phyloP scores from a whole-genome alignment of 495 filamentous ascomycete species.

The Astrothelium subdiscretum region DNA sequence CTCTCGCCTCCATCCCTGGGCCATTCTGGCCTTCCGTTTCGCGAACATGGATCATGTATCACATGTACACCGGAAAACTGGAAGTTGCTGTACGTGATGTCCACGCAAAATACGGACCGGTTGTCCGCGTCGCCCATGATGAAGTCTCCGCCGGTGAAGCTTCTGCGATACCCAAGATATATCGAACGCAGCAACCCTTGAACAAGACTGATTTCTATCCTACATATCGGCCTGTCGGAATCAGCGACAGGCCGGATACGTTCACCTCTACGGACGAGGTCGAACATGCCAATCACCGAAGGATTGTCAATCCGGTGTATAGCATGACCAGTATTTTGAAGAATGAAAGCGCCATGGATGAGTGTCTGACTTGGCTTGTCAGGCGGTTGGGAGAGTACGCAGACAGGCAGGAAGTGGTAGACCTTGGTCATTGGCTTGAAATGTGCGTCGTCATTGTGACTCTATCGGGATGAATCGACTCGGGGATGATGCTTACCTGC shows the following conservation, averaged over 20 bases:
- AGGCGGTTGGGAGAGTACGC: slow-evolving; percentile 18
- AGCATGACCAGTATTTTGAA: slow-evolving; percentile 25
- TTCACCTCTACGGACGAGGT: slow-evolving; percentile 19
- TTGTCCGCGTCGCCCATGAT: slow-evolving; percentile 21
- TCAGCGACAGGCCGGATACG: slow-evolving; percentile 1
- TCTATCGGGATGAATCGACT: not conserved
- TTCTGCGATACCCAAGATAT: slow-evolving; percentile 24
- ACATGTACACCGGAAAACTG: slow-evolving; percentile 20
- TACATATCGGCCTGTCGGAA: slow-evolving; percentile 9
- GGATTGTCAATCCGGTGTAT: slow-evolving; percentile 26
- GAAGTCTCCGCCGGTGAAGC: slow-evolving; percentile 23
- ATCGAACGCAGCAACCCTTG: slow-evolving; percentile 24
- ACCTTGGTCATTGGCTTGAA: slow-evolving; percentile 16
- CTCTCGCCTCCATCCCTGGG: slow-evolving; percentile 19
- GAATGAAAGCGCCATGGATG: slow-evolving; percentile 23
- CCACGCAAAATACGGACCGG: slow-evolving; percentile 16
- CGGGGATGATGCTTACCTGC: slow-evolving; percentile 11
- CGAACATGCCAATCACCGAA: slow-evolving; percentile 20
- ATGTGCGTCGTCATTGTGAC: slow-evolving; percentile 5
- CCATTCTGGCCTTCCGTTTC: slow-evolving; percentile 20
- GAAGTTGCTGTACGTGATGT: slow-evolving; percentile 14
- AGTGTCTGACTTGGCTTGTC: slow-evolving; percentile 20
- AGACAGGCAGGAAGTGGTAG: slow-evolving; percentile 15
- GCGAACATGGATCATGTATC: slow-evolving; percentile 20
- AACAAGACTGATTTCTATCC: slow-evolving; percentile 20